A percentile compares a stretch with the other conserved stretches of the same genome.
Evolutionary conservation across 2,329 filamentous ascomycete genomes (phyloP).

Genomic region (Epichloe uncinata): DNA sequence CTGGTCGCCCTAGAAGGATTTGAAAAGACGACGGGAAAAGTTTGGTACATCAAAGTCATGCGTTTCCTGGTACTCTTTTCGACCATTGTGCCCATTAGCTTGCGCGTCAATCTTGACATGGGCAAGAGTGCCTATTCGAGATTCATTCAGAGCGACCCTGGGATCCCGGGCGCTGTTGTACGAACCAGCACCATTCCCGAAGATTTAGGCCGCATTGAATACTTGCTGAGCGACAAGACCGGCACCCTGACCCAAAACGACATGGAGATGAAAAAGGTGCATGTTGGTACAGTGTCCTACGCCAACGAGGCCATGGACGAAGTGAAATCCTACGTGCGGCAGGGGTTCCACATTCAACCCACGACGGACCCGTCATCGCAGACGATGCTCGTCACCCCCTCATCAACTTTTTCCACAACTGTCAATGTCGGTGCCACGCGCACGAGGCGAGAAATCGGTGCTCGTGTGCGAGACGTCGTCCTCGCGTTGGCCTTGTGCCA

Average conservation of each 20-base stretch:
- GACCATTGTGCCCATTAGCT: constrained; percentile 95
- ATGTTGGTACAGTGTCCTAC: constrained; percentile 95
- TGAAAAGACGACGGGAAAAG: constrained; percentile 46
- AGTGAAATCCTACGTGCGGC: constrained; percentile 71
- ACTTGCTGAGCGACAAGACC: constrained; percentile 92
- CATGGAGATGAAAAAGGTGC: constrained; percentile 98
- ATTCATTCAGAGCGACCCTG: constrained; percentile 85
- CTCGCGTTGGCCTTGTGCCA: constrained; percentile 87
- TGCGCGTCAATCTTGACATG: constrained; percentile 93
- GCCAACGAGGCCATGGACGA: constrained; percentile 99
- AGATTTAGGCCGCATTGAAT: constrained; percentile 89
- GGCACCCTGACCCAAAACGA: constrained; percentile 97
- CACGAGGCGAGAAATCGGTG: constrained; percentile 83
- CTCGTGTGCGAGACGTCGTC: constrained; percentile 84
- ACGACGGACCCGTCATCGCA: constrained; percentile 31
- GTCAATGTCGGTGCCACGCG: constrained; percentile 55
- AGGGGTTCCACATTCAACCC: constrained; percentile 55
- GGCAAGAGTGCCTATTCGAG: constrained; percentile 93
- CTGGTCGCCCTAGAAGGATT: constrained; percentile 83
- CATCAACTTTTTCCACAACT: constrained; percentile 52
- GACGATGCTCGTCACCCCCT: constrained; percentile 56
- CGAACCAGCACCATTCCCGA: constrained; percentile 96
- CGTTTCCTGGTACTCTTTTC: constrained; percentile 97
- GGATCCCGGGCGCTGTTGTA: constrained; percentile 84
- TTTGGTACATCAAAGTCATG: constrained; percentile 96